Percentiles rank a stretch among this genome's conserved stretches.
Evolutionary conservation across 495 filamentous ascomycete genomes (phyloP).

Genomic region (Durotheca rogersii): DNA sequence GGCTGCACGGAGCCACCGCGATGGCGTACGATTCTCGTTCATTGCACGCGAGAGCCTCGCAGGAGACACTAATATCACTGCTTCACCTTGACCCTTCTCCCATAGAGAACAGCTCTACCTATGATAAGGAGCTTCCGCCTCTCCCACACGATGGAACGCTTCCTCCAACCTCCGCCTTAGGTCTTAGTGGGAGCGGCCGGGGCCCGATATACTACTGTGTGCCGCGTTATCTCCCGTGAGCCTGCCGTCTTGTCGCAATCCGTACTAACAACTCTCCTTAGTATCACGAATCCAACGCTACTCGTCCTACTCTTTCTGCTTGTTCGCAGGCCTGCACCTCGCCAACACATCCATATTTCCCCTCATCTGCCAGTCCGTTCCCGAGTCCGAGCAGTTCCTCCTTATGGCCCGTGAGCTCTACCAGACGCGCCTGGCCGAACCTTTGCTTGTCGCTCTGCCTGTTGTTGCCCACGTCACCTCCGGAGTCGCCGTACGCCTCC

Average conservation of each 20-base stretch:
- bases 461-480: slow-evolving; percentile 60
- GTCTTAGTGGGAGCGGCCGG: slow-evolving; percentile 55
- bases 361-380: slow-evolving; percentile 55
- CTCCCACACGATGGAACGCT: slow-evolving; percentile 37
- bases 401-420: slow-evolving; percentile 73
- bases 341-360: slow-evolving; percentile 78
- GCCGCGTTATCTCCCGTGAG: slow-evolving; percentile 27
- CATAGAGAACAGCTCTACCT: slow-evolving; percentile 60
- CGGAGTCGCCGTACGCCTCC: slow-evolving; percentile 72
- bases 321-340: slow-evolving; percentile 76
- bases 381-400: slow-evolving; percentile 61
- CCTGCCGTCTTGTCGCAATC: no score
- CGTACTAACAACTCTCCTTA: slow-evolving; percentile 42
- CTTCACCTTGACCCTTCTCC: slow-evolving; percentile 80
- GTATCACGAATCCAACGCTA: slow-evolving; percentile 81
- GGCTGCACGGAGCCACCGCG: not conserved
- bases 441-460: slow-evolving; percentile 61
- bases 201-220: slow-evolving; percentile 64
- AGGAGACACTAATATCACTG: slow-evolving; percentile 62
- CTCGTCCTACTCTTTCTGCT: slow-evolving; percentile 80
- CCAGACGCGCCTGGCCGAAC: slow-evolving; percentile 70
- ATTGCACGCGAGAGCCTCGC: slow-evolving; percentile 43
- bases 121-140: slow-evolving; percentile 60
- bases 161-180: slow-evolving; percentile 42
- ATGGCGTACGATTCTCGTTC: slow-evolving; percentile 29